phyloP scores from a whole-genome alignment of 352 stramenopile genomes.

The Saprolegnia diclina region DNA sequence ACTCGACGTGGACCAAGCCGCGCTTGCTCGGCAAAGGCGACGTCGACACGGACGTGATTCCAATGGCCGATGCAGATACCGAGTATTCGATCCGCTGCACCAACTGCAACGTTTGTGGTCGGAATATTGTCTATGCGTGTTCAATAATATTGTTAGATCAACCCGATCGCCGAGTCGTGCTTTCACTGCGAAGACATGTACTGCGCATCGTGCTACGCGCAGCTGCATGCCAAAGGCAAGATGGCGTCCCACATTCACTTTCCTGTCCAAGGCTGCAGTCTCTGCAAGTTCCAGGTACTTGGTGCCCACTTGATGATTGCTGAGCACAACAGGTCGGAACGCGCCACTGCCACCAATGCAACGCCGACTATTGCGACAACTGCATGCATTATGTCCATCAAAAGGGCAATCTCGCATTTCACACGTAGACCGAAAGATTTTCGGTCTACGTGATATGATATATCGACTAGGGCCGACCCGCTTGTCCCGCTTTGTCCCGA shows the following conservation, averaged over 20 bases:
- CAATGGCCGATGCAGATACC: conserved; percentile 24
- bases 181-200: conserved; percentile 26
- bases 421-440: conserved; percentile 4
- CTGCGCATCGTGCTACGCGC: conserved; percentile 6
- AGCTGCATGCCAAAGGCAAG: conserved; percentile 22
- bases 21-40: conserved; percentile 44
- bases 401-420: conserved; percentile 15
- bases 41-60: conserved; percentile 41
- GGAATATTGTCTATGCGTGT: neutral
- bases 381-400: conserved; percentile 22
- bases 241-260: conserved; percentile 12
- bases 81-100: conserved; percentile 17
- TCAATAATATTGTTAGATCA: conserved; percentile 6
- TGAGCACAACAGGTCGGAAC: neutral
- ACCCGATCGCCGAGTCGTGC: conserved; percentile 16
- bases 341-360: conserved; percentile 9
- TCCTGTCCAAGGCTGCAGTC: conserved; percentile 1
- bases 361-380: conserved; percentile 21
- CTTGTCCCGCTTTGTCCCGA: conserved; percentile 9
- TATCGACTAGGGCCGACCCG: neutral
- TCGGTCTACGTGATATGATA: neutral
- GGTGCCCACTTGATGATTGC: neutral
- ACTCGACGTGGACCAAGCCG: conserved; percentile 67
- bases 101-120: conserved; percentile 25
- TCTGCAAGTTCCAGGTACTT: conserved; percentile 22